Evolutionary conservation across 2,329 filamentous ascomycete genomes (phyloP), one percentile per base, ranked within the genome.

Genomic region (Hypoxylon sp.): DNA sequence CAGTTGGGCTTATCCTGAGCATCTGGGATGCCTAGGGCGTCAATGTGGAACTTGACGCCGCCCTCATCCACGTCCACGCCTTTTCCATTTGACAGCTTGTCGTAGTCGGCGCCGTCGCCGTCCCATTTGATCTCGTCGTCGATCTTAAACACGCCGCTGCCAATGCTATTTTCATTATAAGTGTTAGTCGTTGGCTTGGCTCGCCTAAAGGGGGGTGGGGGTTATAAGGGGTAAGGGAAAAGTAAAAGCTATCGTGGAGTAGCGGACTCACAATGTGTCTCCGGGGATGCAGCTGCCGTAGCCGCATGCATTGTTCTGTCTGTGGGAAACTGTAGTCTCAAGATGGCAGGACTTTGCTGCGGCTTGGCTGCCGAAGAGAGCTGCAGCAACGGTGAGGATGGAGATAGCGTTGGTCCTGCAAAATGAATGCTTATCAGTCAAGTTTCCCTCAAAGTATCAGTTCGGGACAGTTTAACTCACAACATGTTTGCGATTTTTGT

Each of bases 31-130:
- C 60, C 50, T 2, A 62, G 32, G 4, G 50, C 1, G 34, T 62
- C 51, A 23, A 62, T 62, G 23, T 62, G 60, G 51, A 62, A 62
- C 43, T 56, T 41, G 32, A 62, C 43, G 32, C 60, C 60, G 32
- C 13, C 43, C 1, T n/a, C 23, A 7, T 62, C 32, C 6, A 62
- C 60, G 30, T 62, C 60, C 10, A 62, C 49, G 49, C 58, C 58
- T 3, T 60, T 34, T 25, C 58, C 58, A 28, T 60, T 60, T 48
- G 38, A 53, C 28, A 60, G 25, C 1, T 52, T 53, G 17, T 60
- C 58, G 38, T 60, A 60, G 58, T 21, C 48, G 48, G 58, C 38
- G 48, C 58, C 58, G 10, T 60, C 19, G 28, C 58, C 58, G 7
- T 60, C 13, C 58, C 58, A 60, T 25, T 52, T 5, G 36, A 45